A percentile compares a stretch with the other conserved stretches of the same genome.
Evolutionary conservation across 768 basidiomycete species (phyloP).

Genomic region (Suillus tomentosus): DNA sequence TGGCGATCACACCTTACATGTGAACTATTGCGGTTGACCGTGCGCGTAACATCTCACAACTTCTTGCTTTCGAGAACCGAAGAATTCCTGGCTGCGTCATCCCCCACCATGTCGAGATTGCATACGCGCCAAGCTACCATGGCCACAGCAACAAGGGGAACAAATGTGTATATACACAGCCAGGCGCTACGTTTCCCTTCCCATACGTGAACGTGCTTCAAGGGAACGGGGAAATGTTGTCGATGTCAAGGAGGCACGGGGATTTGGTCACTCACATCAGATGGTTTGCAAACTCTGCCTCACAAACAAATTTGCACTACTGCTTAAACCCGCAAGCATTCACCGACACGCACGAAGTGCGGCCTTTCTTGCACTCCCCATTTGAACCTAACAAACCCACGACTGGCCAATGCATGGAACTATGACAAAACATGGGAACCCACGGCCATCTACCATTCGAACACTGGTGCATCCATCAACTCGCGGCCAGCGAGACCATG

Average conservation of each 20-base stretch:
- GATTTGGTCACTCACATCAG: neutral
- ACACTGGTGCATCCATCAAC: neutral
- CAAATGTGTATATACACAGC: neutral
- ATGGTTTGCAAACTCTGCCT: neutral
- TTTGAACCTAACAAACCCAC: neutral
- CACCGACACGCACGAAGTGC: neutral
- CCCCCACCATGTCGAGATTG: neutral
- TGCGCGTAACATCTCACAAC: neutral
- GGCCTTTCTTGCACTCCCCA: neutral
- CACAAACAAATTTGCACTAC: neutral
- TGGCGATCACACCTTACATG: neutral
- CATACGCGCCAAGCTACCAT: neutral
- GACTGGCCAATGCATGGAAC: neutral
- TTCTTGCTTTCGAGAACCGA: neutral
- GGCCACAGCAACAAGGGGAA: neutral
- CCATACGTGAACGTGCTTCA: neutral
- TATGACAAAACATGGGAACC: neutral
- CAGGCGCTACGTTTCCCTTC: neutral
- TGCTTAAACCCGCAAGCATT: neutral
- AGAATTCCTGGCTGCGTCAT: neutral
- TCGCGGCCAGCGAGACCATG: neutral
- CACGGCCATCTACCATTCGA: neutral
- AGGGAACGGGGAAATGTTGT: neutral
- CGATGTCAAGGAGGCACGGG: neutral
- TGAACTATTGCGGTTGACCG: neutral